Evolutionary conservation across 2,329 filamentous ascomycete species (phyloP).

Genomic region (Colletotrichum lini): DNA sequence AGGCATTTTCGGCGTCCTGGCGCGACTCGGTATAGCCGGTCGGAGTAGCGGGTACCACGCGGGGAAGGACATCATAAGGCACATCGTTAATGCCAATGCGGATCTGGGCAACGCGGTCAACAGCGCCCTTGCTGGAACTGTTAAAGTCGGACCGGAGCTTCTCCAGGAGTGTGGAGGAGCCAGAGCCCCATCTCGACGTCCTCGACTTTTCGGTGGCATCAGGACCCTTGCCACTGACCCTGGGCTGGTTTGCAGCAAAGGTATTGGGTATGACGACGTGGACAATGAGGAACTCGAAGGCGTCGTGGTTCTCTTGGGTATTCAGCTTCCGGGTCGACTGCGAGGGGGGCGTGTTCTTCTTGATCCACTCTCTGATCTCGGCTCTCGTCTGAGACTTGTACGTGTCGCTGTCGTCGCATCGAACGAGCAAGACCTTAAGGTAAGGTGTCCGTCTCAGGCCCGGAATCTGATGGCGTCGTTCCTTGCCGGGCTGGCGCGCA

Average conservation of each 20-base stretch:
- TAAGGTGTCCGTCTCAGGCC: slow-evolving; percentile 94
- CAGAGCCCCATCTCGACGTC: slow-evolving; percentile 82
- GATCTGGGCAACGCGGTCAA: slow-evolving; percentile 88
- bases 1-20: slow-evolving; percentile 85
- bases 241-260: slow-evolving; percentile 82
- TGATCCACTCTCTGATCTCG: slow-evolving; percentile 92
- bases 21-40: slow-evolving; percentile 78
- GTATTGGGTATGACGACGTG: slow-evolving; percentile 94
- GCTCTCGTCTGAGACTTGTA: slow-evolving; percentile 88
- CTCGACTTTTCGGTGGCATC: slow-evolving; percentile 76
- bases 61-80: slow-evolving; percentile 74
- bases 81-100: slow-evolving; percentile 81
- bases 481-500: slow-evolving; percentile 56
- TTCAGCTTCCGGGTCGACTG: slow-evolving; percentile 69
- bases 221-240: slow-evolving; percentile 68
- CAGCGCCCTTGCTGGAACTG: slow-evolving; percentile 77
- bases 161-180: slow-evolving; percentile 87
- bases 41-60: slow-evolving; percentile 74
- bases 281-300: slow-evolving; percentile 94
- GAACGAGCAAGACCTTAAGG: slow-evolving; percentile 88
- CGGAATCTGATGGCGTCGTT: slow-evolving; percentile 92
- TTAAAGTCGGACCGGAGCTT: slow-evolving; percentile 94
- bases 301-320: slow-evolving; percentile 92
- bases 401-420: slow-evolving; percentile 95
- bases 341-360: slow-evolving; percentile 76